Evolutionary conservation across 176 grass and related monocot species (phyloP).

Genomic region (Carex kokanica): DNA sequence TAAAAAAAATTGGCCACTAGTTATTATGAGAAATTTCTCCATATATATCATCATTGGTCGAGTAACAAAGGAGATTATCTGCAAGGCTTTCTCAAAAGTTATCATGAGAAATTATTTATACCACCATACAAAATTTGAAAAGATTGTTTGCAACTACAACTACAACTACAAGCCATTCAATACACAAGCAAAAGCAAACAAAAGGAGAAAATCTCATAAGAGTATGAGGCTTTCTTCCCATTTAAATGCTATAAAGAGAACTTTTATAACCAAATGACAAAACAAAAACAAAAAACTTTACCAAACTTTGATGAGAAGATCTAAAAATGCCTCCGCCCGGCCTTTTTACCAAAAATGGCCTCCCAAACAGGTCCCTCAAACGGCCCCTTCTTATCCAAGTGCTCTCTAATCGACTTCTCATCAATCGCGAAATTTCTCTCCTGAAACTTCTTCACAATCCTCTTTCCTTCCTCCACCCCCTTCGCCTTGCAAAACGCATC

Average conservation of each 20-base stretch:
- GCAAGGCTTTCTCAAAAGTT: not conserved
- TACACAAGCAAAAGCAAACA: not conserved
- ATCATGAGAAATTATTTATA: not conserved
- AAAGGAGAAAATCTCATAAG: not conserved
- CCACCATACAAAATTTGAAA: not conserved
- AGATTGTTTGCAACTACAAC: not conserved
- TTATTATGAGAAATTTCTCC: no score
- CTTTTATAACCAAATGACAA: not conserved
- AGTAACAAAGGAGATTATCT: not conserved
- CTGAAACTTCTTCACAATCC: constrained; percentile 60
- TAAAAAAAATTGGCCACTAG: not conserved
- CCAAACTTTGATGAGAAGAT: constrained; percentile 26
- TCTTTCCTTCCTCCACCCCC: constrained; percentile 54
- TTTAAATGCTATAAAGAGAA: not conserved
- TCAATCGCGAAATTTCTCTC: constrained; percentile 75
- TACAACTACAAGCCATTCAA: not conserved
- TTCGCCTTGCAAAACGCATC: constrained; percentile 56
- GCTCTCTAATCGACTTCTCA: constrained; percentile 79
- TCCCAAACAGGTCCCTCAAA: constrained; percentile 68
- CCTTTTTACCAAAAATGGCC: constrained; percentile 74
- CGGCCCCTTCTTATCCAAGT: constrained; percentile 94
- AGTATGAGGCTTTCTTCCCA: not conserved
- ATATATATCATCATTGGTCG: not conserved
- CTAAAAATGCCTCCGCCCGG: constrained; percentile 35
- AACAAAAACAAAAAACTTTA: constrained; percentile 1